These are phyloP conservation scores for Circinella minor DNA, from an alignment of 371 early-diverging fungal species.

Conservation along the genomic window DNA sequence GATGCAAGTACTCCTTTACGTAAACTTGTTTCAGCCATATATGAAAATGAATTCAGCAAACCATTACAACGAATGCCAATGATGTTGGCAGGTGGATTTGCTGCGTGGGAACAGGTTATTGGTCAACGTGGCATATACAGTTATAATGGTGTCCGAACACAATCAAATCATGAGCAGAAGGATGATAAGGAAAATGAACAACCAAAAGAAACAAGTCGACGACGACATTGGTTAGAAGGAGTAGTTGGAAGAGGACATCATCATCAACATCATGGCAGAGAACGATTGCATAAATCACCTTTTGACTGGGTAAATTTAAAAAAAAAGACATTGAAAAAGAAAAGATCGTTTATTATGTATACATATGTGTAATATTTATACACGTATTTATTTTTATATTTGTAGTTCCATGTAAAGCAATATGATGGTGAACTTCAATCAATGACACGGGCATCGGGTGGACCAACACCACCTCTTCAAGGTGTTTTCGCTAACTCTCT, in stretches of 20 bases:
- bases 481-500: conserved; percentile 26
- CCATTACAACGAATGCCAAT: conserved; percentile 57
- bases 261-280: conserved; percentile 3
- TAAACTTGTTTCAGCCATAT: conserved; percentile 58
- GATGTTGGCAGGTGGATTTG: conserved; percentile 79
- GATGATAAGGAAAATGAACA: conserved; percentile 4
- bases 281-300: conserved; percentile 28
- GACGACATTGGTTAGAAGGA: conserved; percentile 20
- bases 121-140: conserved; percentile 48
- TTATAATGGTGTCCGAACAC: not conserved
- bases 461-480: conserved; percentile 26
- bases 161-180: not conserved
- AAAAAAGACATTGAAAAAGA: not conserved
- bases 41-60: conserved; percentile 61
- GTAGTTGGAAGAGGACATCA: conserved; percentile 23
- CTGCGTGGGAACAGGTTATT: conserved; percentile 65
- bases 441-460: conserved; percentile 14
- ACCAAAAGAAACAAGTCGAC: conserved; percentile 7
- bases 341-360: not conserved
- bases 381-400: not conserved
- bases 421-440: conserved; percentile 17
- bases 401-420: conserved; percentile 27
- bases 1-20: conserved; percentile 30
- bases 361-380: not conserved
- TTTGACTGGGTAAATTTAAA: conserved; percentile 43